phyloP scores from a whole-genome alignment of 208 protist genomes.

The Acanthamoeba castellanii region DNA sequence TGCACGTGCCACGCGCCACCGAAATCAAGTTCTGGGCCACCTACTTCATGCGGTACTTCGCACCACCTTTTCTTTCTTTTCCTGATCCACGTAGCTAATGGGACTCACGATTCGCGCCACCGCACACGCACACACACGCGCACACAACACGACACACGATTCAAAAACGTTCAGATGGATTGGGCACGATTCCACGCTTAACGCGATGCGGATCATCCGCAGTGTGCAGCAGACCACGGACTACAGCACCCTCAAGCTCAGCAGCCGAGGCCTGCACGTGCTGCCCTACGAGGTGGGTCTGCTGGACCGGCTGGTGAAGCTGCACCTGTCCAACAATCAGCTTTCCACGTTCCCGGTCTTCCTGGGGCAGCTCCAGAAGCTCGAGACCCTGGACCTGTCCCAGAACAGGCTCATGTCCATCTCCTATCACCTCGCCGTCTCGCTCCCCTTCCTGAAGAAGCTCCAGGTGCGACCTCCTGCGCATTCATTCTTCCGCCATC shows the following conservation, averaged over 20 bases:
- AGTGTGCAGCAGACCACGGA: not conserved
- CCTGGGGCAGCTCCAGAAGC: constrained; percentile 20
- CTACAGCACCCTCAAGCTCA: not conserved
- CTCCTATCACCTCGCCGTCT: constrained; percentile 43
- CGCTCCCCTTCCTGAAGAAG: constrained; percentile 3
- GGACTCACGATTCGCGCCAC: not conserved
- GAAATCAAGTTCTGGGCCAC: constrained; percentile 56
- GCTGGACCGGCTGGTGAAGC: not conserved
- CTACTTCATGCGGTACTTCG: constrained; percentile 25
- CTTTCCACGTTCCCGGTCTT: constrained; percentile 11
- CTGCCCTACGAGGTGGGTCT: constrained; percentile 4
- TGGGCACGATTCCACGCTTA: not conserved
- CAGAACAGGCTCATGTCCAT: constrained; percentile 29
- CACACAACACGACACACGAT: not conserved
- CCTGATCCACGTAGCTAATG: not conserved
- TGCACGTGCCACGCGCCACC: constrained; percentile 18
- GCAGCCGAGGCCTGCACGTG: not conserved
- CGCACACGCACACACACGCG: not conserved
- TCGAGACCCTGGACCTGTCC: not conserved
- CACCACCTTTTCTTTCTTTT: not conserved
- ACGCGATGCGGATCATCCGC: constrained; percentile 2
- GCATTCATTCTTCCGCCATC: not conserved
- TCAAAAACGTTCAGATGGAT: not conserved
- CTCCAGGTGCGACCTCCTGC: not conserved
- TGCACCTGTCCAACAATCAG: constrained; percentile 3